Base-by-base conservation (phyloP, 768 basidiomycete genomes). In the Kwoniella sp. region DNA sequence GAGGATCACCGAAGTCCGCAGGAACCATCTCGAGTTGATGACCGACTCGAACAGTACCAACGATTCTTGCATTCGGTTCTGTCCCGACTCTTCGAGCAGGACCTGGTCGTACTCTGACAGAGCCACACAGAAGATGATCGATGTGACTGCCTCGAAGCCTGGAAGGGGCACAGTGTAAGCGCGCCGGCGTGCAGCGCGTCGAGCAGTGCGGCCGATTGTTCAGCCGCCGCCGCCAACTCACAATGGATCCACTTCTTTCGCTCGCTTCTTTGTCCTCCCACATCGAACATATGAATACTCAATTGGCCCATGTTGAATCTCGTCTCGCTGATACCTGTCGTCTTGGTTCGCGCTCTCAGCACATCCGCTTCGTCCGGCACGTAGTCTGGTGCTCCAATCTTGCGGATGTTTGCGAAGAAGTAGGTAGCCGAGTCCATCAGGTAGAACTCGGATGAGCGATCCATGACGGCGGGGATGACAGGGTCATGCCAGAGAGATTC, bases 361-460 rank as follows among this genome's bases (percentile, higher is more conserved):
- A 93, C 86, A 68, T 96, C 92, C 6, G 81, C 83, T 65, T 88
- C 87, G 17, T 84, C 87, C 0, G 92, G 92, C 0, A 86, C 77
- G 67, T 92, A 98, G n/a, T 82, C 83, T 0, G 82, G 79, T 1
- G 81, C 73, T 1, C 87, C 88, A 70, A 96, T 91, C 38, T 90
- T 83, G n/a, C 82, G 75, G 9, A 90, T 85, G 46, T 89, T 83
- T 10, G 79, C 78, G 75, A 95, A 92, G 76, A 96, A 96, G 73
- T 93, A 93, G 37, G 79, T 79, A 0, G 92, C 92, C n/a, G 83
- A 87, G 69, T 95, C 92, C 89, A 92, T 93, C 12, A 95, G 78
- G 69, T 93, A 92, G 65, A 93, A 93, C 48, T 90, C 84, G 69
- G 71, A 76, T 33, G 62, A 62, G 12, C 77, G 69, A 50, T 78